Percentiles rank a stretch among this genome's conserved stretches.
Conservation (phyloP, 2,329 filamentous ascomycete species). For the Cercospora berteroae region DNA sequence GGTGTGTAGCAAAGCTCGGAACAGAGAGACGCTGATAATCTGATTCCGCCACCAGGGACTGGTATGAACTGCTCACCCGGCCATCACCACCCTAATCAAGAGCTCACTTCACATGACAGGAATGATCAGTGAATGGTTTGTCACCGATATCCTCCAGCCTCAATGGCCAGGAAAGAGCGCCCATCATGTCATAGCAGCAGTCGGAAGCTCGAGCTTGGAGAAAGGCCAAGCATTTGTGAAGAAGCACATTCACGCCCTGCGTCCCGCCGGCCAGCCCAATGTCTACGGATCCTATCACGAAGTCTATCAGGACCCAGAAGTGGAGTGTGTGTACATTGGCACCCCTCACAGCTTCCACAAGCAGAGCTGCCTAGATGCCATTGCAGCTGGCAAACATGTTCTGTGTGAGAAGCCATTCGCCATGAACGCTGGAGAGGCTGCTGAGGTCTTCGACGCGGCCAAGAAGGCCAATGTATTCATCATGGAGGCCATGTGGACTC, state of each 20-base stretch:
- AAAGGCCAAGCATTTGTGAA: conserved; percentile 22
- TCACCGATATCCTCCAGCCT: conserved; percentile 43
- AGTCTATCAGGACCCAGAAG: conserved; percentile 43
- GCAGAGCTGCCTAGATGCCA: conserved; percentile 46
- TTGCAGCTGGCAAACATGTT: conserved; percentile 45
- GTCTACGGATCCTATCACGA: conserved; percentile 45
- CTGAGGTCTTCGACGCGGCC: conserved; percentile 44
- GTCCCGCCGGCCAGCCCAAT: conserved; percentile 28
- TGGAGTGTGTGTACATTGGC: conserved; percentile 50
- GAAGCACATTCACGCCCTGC: conserved; percentile 13
- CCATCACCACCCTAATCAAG: neutral
- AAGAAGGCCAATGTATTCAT: conserved; percentile 44
- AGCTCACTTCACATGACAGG: conserved; percentile 29
- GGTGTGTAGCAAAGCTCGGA: conserved; percentile 3
- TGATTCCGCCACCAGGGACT: neutral
- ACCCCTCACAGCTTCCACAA: conserved; percentile 49
- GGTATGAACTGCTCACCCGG: neutral
- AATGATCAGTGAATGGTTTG: conserved; percentile 49
- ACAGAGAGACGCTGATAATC: neutral
- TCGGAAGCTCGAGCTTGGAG: conserved; percentile 23
- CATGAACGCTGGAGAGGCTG: conserved; percentile 43
- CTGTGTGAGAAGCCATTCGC: conserved; percentile 51
- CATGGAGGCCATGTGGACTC: conserved; percentile 51
- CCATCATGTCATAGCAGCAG: conserved; percentile 21
- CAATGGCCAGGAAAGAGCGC: conserved; percentile 40